Evolutionary conservation across 768 basidiomycete genomes (phyloP).

Genomic region (Daedalea quercina): DNA sequence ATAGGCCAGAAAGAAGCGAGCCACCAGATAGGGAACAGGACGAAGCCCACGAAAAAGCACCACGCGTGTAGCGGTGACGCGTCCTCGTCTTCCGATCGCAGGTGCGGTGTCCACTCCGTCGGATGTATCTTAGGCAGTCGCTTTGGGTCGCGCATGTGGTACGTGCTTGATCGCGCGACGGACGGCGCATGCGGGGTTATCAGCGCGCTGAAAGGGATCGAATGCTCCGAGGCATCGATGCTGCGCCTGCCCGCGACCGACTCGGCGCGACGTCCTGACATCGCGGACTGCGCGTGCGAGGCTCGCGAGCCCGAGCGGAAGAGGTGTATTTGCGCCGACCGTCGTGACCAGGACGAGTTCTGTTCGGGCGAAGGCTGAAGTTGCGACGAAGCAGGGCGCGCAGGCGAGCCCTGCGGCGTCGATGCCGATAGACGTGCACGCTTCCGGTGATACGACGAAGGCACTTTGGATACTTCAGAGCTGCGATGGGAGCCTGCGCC

Average conservation of each 20-base stretch:
- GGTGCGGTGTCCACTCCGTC: slow-evolving; percentile 58
- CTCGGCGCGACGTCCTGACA: slow-evolving; percentile 2
- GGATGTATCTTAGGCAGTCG: slow-evolving; percentile 51
- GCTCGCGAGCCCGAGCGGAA: slow-evolving; percentile 11
- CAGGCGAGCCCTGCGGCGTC: slow-evolving; percentile 26
- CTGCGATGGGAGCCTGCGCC: slow-evolving; percentile 20
- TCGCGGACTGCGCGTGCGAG: slow-evolving; percentile 2
- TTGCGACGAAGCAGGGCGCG: slow-evolving; percentile 33
- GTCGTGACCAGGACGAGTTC: slow-evolving; percentile 21
- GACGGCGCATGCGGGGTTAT: slow-evolving; percentile 78
- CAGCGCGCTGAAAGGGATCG: slow-evolving; percentile 75
- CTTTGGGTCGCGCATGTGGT: slow-evolving; percentile 78
- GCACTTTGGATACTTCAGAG: slow-evolving; percentile 45
- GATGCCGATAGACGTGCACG: slow-evolving; percentile 51
- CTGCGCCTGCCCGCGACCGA: slow-evolving; percentile 24
- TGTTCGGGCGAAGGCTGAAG: slow-evolving; percentile 2
- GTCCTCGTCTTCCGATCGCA: slow-evolving; percentile 46
- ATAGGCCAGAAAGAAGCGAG: slow-evolving; percentile 52
- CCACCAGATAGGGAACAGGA: slow-evolving; percentile 56
- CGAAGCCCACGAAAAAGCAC: slow-evolving; percentile 72
- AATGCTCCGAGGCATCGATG: slow-evolving; percentile 43
- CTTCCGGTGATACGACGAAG: slow-evolving; percentile 69
- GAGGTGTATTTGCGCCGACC: slow-evolving; percentile 2
- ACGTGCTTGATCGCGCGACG: slow-evolving; percentile 47
- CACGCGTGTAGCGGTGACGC: slow-evolving; percentile 60